phyloP scores from a whole-genome alignment of 805 yeast genomes.

The Naumovozyma baii region DNA sequence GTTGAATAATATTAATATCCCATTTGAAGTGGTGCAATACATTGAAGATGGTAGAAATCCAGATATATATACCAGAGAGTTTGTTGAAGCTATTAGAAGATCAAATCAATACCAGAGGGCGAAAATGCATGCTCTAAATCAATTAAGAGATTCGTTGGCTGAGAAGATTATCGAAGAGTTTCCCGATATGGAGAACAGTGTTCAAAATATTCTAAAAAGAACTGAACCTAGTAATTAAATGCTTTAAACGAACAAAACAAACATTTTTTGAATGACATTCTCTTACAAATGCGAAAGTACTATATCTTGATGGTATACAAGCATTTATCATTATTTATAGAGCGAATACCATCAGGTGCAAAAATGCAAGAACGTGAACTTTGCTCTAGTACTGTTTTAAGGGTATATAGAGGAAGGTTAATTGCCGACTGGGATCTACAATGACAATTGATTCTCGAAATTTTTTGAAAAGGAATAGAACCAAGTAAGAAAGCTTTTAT shows the following conservation, averaged over 20 bases:
- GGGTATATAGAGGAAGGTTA: too few species aligned
- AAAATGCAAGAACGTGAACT: too few species aligned
- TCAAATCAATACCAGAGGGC: conserved; percentile 84
- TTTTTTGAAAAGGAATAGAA: too few species aligned
- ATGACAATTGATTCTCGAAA: too few species aligned
- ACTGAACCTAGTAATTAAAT: too few species aligned
- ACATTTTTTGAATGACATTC: neutral
- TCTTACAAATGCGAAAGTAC: too few species aligned
- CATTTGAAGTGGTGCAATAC: conserved; percentile 79
- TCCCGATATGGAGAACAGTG: conserved; percentile 57
- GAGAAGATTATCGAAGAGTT: conserved; percentile 64
- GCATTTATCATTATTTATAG: too few species aligned
- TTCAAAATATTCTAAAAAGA: conserved; percentile 46
- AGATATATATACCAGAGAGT: conserved; percentile 92
- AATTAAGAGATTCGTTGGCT: conserved; percentile 57
- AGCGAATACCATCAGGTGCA: too few species aligned
- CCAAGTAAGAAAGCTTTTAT: too few species aligned
- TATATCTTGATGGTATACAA: neutral
- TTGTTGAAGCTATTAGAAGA: conserved; percentile 85
- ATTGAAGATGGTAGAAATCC: conserved; percentile 96
- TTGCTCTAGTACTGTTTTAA: too few species aligned
- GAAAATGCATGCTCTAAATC: conserved; percentile 58
- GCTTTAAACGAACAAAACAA: neutral
- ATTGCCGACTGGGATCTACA: too few species aligned
- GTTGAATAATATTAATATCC: conserved; percentile 42